These are phyloP conservation scores for Pestalotiopsis sp. DNA, from an alignment of 2,329 filamentous ascomycete genomes.

Conservation along the genomic window DNA sequence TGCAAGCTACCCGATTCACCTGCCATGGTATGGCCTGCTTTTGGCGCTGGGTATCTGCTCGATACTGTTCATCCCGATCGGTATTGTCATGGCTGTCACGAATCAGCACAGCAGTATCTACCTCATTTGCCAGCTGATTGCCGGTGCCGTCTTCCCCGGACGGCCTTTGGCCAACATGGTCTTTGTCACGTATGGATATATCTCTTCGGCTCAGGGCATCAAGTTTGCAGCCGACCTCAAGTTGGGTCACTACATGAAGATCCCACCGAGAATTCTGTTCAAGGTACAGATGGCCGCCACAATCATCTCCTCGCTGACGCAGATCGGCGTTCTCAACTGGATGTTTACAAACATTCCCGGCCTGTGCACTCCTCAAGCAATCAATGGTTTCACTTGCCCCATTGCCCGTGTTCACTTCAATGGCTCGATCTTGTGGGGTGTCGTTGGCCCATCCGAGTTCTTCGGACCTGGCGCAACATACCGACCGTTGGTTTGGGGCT, in stretches of 20 bases:
- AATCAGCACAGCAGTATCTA: constrained; percentile 89
- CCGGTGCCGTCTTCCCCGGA: constrained; percentile 79
- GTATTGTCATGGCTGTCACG: constrained; percentile 91
- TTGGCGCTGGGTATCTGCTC: constrained; percentile 77
- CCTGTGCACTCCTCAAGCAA: constrained; percentile 77
- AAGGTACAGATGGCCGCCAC: constrained; percentile 77
- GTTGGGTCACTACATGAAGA: constrained; percentile 86
- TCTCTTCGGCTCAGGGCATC: constrained; percentile 84
- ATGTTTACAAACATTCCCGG: constrained; percentile 79
- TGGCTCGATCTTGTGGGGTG: constrained; percentile 86
- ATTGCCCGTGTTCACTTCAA: constrained; percentile 90
- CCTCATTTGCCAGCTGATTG: constrained; percentile 83
- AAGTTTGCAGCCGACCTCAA: constrained; percentile 89
- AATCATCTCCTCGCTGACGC: constrained; percentile 74
- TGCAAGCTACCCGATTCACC: constrained; percentile 72
- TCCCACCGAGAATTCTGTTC: constrained; percentile 78
- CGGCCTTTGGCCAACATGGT: constrained; percentile 91
- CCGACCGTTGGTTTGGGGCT: constrained; percentile 77
- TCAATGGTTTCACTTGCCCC: constrained; percentile 86
- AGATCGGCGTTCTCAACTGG: constrained; percentile 87
- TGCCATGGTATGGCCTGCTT: constrained; percentile 85
- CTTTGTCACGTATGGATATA: constrained; percentile 89
- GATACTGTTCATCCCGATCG: constrained; percentile 85
- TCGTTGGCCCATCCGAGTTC: constrained; percentile 81
- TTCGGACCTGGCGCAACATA: constrained; percentile 79